Percentiles rank a stretch among this genome's conserved stretches.
phyloP scores from a whole-genome alignment of 1,284 basidiomycete genomes.

The Erythrobasidium hasegawianum region DNA sequence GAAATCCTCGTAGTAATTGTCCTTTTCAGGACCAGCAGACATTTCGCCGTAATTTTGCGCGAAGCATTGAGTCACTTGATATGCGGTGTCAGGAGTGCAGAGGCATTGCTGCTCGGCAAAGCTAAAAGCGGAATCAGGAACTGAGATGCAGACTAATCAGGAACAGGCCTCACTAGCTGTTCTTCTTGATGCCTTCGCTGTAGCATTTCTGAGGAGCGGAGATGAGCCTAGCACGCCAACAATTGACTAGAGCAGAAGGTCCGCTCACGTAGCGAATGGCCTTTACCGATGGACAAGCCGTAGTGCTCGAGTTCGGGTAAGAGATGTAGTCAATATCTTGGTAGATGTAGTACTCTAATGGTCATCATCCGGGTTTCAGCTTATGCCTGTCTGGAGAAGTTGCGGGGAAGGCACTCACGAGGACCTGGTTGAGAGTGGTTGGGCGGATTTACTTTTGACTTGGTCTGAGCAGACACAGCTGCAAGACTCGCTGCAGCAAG shows the following conservation, averaged over 20 bases:
- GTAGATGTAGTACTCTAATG: slow-evolving; percentile 14
- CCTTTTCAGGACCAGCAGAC: neutral
- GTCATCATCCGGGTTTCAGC: neutral
- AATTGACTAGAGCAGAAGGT: too few relatives aligned
- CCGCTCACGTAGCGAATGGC: neutral
- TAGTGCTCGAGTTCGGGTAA: neutral
- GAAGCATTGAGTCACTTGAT: slow-evolving; percentile 23
- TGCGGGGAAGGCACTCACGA: slow-evolving; percentile 4
- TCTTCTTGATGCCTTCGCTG: neutral
- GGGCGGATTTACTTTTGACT: slow-evolving; percentile 12
- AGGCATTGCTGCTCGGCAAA: slow-evolving; percentile 15
- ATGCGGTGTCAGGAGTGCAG: slow-evolving; percentile 21
- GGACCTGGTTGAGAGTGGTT: slow-evolving; percentile 19
- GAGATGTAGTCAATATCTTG: slow-evolving; percentile 24
- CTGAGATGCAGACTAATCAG: neutral
- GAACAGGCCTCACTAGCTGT: neutral
- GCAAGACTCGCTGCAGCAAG: slow-evolving; percentile 5
- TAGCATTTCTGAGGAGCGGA: slow-evolving; percentile 19
- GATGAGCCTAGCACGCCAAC: neutral
- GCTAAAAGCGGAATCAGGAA: neutral
- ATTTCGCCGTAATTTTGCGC: slow-evolving; percentile 6
- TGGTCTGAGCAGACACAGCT: neutral
- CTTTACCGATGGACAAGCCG: neutral
- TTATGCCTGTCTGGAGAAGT: neutral
- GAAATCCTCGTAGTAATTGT: slow-evolving; percentile 21